Evolutionary conservation across 768 basidiomycete genomes (phyloP), one percentile per base, ranked within the genome.

Genomic region (Kwoniella mangroviensis): DNA sequence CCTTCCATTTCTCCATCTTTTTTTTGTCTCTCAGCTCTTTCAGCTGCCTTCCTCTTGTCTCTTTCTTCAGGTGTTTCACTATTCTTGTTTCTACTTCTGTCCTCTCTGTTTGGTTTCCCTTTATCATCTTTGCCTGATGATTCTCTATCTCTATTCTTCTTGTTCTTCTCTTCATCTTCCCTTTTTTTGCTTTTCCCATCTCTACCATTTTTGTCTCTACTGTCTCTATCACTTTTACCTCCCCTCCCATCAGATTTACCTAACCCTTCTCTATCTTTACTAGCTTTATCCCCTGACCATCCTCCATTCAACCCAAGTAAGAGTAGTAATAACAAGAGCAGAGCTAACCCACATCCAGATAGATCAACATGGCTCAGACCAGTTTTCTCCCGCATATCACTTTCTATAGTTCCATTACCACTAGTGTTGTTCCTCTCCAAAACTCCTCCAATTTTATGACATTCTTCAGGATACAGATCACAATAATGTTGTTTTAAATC

Each of bases 401-500:
- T 57, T 1, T 65, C 58, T 34, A 70, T 9, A 3, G 63, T 59
- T 0, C 9, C 53, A 61, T 70, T 65, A 2, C 41, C 40, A 42
- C 7, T 12, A 59, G 59, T 66, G 7, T 9, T 24, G 53, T 59
- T 65, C 6, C 26, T 49, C 19, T 49, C 69, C 4, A 66, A 21
- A 5, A 58, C 28, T 40, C 64, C 64, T 24, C 43, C 49, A 10
- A 54, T 34, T 13, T 45, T 60, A 4, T 51, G 5, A 43, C 73
- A 75, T 7, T 62, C 63, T 34, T 68, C 74, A 17, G 74, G 74
- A 54, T 73, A 68, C 0, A 75, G 56, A 17, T 75, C 74, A 59
- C 72, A 73, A 63, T 60, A 75, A 24, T 68, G 69, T 17, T 64
- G 49, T 21, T 56, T 71, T 21, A 75, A 42, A 11, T 68, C 69